Evolutionary conservation across 2,329 filamentous ascomycete species (phyloP), one percentile per base, ranked within the genome.

Genomic region (Colletotrichum musicola): DNA sequence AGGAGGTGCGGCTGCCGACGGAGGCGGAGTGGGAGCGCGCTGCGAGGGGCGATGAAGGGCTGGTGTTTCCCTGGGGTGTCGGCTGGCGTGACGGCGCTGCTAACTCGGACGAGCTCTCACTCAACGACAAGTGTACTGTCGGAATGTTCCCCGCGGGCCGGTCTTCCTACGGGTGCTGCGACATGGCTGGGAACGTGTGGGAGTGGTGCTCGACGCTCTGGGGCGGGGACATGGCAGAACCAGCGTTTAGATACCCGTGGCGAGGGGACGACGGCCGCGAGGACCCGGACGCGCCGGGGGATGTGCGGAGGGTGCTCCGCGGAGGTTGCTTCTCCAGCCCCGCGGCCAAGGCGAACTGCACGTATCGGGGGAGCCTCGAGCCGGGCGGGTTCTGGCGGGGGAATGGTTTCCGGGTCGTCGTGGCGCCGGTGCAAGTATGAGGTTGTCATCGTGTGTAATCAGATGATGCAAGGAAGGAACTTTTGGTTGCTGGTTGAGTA

Each of bases 151-250:
- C 59, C 16, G 51, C 22, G 16, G 58, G 58, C 6, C 50, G 22
- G n/a, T 67, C 64, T 9, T 42, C 64, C 0, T 67, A 63, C 3
- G 59, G 64, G 1, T 63, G 59, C 35, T 22, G 40, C 10, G 64
- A 67, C 2, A 56, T 67, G 51, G 59, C 64, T 13, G 64, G 59
- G 2, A 59, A 67, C 1, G 59, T 57, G 2, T 63, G 64, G 64
- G 59, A 67, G 20, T 63, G 64, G 64, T 67, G 64, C 10, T 56
- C 64, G 9, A 67, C 59, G n/a, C 58, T 63, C 18, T 67, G 64
- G 64, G 59, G 64, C 4, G 51, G 46, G 9, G 51, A 67, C 2
- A 67, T 63, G 64, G 44, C 64, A 4, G 55, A 9, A 4, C 64
- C 64, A 0, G n/a, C 22, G 12, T 67, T 63, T 35, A 47, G 27